Base-by-base conservation (phyloP, 257 asterid species). In the Nemophila menziesii region DNA sequence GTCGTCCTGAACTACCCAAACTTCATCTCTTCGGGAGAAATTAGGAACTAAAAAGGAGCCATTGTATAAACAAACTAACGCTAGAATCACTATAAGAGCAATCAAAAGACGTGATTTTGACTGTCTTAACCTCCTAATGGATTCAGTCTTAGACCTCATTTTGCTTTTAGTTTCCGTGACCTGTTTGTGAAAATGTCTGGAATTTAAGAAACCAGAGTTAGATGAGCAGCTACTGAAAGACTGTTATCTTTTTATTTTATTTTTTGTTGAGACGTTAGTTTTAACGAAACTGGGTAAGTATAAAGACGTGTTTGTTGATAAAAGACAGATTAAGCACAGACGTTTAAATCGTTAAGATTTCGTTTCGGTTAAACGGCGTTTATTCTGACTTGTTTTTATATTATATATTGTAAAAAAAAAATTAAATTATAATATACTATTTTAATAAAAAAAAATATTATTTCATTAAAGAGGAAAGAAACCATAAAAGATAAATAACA, bases 21-120 rank as follows among this genome's bases (percentile, higher is more conserved):
- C 51, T 3, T 66, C 93, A 22, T 73, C 81, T 3, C 62, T 79
- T 15, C 70, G 64, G 3, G 93, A 82, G 60, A 83, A 62, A 8
- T 70, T 73, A 14, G 75, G 62, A 61, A 78, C 83, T 24, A 75
- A 70, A 41, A 61, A 43, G 0, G 70, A 62, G 43, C 73, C 86
- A 37, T 55, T 68, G 56, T 77, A 78, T 46, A 87, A 58, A 57
- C 93, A 83, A 48, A 75, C 56, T 61, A 87, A 44, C 51, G 82
- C 95, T 43, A 87, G 53, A 27, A 75, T 68, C 66, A 66, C 57
- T 1, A 80, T 37, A 46, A 78, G 27, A 20, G 78, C 81, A 19
- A 73, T 39, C 23, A 77, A 41, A 18, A 52, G 61, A 46, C 56
- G n/a, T n/a, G n/a, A 80, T 80, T 73, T 83, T 13, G 71, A 26